Evolutionary conservation across 306 rosid species (phyloP), one percentile per base, ranked within the genome.

Genomic region (Abrus pulchellus): DNA sequence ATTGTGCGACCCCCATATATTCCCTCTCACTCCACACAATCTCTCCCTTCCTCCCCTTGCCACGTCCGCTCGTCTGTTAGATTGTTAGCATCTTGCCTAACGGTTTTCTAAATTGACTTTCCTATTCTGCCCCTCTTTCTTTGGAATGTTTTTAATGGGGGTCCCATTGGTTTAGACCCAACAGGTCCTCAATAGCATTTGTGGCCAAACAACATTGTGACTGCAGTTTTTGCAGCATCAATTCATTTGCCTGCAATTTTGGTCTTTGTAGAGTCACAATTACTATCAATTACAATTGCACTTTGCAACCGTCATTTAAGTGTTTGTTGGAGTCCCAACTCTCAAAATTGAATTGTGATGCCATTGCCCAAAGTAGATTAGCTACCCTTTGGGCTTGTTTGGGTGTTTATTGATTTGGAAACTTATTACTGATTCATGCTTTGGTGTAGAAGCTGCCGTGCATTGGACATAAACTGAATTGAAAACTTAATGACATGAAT

Each of bases 341-440:
- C 12, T 33, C 82, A 44, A 44, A 66, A 74, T 45, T 81, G 47
- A 55, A 20, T 66, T 43, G n/a, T 34, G 28, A 30, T 43, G 13
- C 43, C 20, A 30, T 32, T 61, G 27, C 9, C 41, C 43, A 60
- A 61, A 10, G 65, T 30, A 59, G n/a, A 30, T 57, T 59, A 41
- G 10, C 27, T 10, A 33, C 52, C 3, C 53, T 64, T 73, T 8
- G 11, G 4, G 13, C n/a, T 61, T 30, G 33, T 20, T 20, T 28
- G 11, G 9, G 32, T 78, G 20, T 61, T 30, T 27, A 20, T 60
- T 48, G 32, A 50, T 40, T 52, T 72, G 9, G 49, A 45, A 9
- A 20, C 28, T 2, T 40, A 1, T 43, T 6, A 5, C 8, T 20
- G 74, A 45, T 44, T 12, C 68, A 57, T 59, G n/a, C 14, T 72